phyloP scores from a whole-genome alignment of 768 basidiomycete genomes.

The Trametes meyenii region DNA sequence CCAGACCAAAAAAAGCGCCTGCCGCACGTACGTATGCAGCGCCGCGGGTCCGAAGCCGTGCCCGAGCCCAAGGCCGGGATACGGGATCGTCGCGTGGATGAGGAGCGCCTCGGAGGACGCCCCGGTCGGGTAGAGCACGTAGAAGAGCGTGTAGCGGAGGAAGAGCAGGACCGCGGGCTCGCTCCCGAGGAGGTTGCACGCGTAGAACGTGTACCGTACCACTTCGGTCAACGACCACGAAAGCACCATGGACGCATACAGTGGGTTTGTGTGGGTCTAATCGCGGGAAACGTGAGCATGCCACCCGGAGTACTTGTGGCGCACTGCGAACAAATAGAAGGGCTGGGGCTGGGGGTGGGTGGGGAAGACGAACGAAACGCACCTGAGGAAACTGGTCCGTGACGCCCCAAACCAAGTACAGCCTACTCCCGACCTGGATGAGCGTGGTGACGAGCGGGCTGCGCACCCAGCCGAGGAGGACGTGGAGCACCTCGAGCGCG shows the following conservation, averaged over 20 bases:
- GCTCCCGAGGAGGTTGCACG: slow-evolving; percentile 58
- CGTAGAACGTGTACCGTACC: slow-evolving; percentile 90
- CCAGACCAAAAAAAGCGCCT: slow-evolving; percentile 75
- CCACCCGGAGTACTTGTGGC: neutral
- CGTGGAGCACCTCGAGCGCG: slow-evolving; percentile 81
- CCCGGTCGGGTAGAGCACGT: slow-evolving; percentile 90
- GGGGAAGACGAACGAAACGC: slow-evolving; percentile 3
- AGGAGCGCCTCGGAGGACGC: slow-evolving; percentile 90
- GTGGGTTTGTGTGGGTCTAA: slow-evolving; percentile 71
- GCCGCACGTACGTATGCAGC: slow-evolving; percentile 58
- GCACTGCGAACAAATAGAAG: too few relatives aligned
- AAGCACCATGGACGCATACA: slow-evolving; percentile 89
- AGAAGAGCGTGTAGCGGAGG: slow-evolving; percentile 92
- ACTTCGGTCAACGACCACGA: slow-evolving; percentile 94
- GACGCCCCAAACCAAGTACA: slow-evolving; percentile 88
- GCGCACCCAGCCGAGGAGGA: slow-evolving; percentile 75
- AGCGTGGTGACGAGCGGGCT: slow-evolving; percentile 74
- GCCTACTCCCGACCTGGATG: slow-evolving; percentile 78
- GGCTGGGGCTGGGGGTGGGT: too few relatives aligned
- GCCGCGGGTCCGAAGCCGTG: slow-evolving; percentile 41
- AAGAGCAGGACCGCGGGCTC: slow-evolving; percentile 56
- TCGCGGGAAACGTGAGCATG: neutral
- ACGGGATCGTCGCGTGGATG: slow-evolving; percentile 74
- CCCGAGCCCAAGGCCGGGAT: slow-evolving; percentile 42
- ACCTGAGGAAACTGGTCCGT: slow-evolving; percentile 65